phyloP scores from a whole-genome alignment of 345 rosid genomes.

The Populus simonii region DNA sequence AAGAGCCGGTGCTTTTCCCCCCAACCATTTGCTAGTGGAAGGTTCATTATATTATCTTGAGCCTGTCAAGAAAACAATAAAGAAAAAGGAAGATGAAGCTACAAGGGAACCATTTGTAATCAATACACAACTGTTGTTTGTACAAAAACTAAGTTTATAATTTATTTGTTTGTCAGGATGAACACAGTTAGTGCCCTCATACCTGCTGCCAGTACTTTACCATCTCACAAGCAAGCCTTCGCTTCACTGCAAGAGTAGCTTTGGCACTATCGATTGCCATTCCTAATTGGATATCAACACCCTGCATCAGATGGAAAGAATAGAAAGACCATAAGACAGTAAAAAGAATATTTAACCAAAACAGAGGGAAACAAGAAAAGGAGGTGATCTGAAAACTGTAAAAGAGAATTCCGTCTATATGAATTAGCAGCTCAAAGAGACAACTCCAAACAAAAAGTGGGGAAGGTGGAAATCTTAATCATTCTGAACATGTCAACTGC shows the following conservation, averaged over 20 bases:
- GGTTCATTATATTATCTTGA: conserved; percentile 87
- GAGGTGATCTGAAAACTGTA: background rate
- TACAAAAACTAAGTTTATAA: conserved; percentile 1
- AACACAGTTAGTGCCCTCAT: conserved; percentile 9
- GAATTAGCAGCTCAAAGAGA: background rate
- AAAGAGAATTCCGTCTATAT: background rate
- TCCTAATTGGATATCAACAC: conserved; percentile 96
- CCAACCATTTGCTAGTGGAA: conserved; percentile 90
- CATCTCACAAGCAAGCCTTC: conserved; percentile 99
- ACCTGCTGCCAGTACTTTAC: conserved; percentile 99
- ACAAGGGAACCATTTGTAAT: background rate
- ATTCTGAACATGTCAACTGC: background rate
- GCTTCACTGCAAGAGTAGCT: conserved; percentile 98
- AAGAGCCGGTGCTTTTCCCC: conserved; percentile 86
- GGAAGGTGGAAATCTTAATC: background rate
- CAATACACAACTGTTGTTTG: background rate
- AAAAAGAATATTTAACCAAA: conserved; percentile 12
- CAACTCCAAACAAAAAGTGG: background rate
- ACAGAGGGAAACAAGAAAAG: conserved; percentile 2
- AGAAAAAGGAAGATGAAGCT: background rate
- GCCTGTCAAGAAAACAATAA: conserved; percentile 55
- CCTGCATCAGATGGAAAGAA: conserved; percentile 40
- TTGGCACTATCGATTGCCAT: conserved; percentile 97
- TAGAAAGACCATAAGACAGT: background rate
- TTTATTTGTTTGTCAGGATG: background rate